phyloP scores from a whole-genome alignment of 2,329 filamentous ascomycete species.

The Colletotrichum cordylinicola region DNA sequence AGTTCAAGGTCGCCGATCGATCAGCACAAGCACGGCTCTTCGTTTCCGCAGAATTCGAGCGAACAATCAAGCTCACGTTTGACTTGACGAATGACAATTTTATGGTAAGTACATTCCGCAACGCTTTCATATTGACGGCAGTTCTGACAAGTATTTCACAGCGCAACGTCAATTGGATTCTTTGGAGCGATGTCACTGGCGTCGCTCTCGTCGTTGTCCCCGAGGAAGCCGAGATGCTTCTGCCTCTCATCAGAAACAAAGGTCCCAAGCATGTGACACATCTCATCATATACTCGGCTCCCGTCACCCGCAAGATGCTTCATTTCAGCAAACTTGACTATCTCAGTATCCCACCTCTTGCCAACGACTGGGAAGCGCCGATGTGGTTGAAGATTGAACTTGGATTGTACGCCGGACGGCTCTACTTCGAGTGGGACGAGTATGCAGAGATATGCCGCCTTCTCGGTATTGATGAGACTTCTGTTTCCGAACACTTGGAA shows the following conservation, averaged over 20 bases:
- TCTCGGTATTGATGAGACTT: constrained; percentile 32
- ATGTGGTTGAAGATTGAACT: constrained; percentile 62
- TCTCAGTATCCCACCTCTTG: constrained; percentile 55
- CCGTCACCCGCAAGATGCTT: constrained; percentile 65
- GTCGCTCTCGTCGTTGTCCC: constrained; percentile 64
- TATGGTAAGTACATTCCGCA: constrained; percentile 28
- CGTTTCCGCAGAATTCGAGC: constrained; percentile 51
- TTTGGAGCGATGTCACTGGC: constrained; percentile 55
- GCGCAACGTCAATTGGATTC: constrained; percentile 64
- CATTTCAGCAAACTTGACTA: constrained; percentile 61
- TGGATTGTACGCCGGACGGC: constrained; percentile 63
- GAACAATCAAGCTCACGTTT: constrained; percentile 42
- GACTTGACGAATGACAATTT: constrained; percentile 37
- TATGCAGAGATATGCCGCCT: constrained; percentile 37
- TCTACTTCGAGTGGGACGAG: constrained; percentile 63
- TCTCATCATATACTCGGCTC: constrained; percentile 63
- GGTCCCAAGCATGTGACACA: constrained; percentile 43
- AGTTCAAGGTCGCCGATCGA: constrained; percentile 30
- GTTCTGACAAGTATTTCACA: constrained; percentile 20
- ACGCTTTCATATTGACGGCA: background rate
- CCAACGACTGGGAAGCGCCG: constrained; percentile 45
- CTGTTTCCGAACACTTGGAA: background rate
- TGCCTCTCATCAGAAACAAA: constrained; percentile 45
- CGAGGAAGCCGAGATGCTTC: constrained; percentile 65
- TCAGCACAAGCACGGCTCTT: constrained; percentile 32